These are phyloP conservation scores for Colletotrichum falcatum DNA, from an alignment of 2,329 filamentous ascomycete genomes.

Conservation along the genomic window DNA sequence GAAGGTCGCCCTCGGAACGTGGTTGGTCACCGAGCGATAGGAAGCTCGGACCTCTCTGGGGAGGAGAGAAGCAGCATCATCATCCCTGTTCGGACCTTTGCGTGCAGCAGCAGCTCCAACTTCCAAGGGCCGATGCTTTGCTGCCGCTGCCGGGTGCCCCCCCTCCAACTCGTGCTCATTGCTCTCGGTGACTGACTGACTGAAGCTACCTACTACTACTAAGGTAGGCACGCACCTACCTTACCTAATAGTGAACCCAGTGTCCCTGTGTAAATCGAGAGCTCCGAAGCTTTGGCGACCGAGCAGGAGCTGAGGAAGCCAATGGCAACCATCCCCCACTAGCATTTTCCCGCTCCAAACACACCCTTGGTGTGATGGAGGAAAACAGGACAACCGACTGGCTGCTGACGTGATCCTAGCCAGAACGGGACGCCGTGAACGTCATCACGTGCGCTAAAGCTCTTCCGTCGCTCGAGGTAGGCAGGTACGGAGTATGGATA, in stretches of 20 bases:
- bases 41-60: constrained; percentile 36
- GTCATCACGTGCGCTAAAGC: constrained; percentile 39
- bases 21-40: constrained; percentile 34
- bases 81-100: constrained; percentile 39
- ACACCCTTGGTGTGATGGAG: constrained; percentile 17
- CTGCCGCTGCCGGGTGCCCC: not conserved
- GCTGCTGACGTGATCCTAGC: constrained; percentile 33
- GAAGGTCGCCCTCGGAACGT: constrained; percentile 13
- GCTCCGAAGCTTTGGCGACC: constrained; percentile 1
- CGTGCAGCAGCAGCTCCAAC: constrained; percentile 12
- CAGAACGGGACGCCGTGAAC: constrained; percentile 34
- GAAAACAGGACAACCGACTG: not conserved
- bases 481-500: no score
- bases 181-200: constrained; percentile 4
- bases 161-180: not conserved
- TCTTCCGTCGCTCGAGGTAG: constrained; percentile 15
- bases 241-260: not conserved
- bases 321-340: constrained; percentile 14
- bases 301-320: not conserved
- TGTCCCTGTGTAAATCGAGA: constrained; percentile 31
- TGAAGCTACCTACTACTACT: no score
- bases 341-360: not conserved
- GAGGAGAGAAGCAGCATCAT: constrained; percentile 33
- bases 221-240: no score
- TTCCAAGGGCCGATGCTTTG: constrained; percentile 15